These are phyloP conservation scores for Cladosporium sp. DNA, from an alignment of 2,329 filamentous ascomycete genomes.

Conservation along the genomic window DNA sequence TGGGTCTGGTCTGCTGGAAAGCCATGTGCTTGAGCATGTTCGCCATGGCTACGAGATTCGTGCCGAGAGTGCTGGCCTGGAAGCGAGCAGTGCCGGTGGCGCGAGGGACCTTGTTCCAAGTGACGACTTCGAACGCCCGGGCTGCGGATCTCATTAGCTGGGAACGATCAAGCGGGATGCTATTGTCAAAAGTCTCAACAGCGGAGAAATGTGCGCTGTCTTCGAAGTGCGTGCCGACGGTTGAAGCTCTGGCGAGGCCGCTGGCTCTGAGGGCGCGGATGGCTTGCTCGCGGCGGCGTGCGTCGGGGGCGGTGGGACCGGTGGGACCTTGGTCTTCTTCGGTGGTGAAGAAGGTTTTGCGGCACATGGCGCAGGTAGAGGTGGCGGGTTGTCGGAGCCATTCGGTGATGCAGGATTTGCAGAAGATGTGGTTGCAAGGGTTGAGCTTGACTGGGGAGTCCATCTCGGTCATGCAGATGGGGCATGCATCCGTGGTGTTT, in stretches of 20 bases:
- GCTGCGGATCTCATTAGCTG: background rate
- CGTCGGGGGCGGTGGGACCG: background rate
- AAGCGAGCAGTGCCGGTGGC: background rate
- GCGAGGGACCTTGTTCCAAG: background rate
- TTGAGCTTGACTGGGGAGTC: background rate
- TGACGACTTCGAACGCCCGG: background rate
- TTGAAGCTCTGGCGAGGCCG: background rate
- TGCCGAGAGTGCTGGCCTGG: background rate
- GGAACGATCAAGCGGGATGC: background rate
- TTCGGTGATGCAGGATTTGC: constrained; percentile 12
- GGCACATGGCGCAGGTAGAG: background rate
- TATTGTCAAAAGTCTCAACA: background rate
- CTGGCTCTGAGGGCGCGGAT: background rate
- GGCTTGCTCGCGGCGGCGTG: background rate
- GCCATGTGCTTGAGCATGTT: constrained; percentile 10
- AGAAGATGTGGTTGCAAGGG: constrained; percentile 17
- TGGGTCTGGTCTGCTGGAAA: background rate
- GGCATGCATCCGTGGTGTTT: background rate
- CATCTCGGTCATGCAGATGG: constrained; percentile 8
- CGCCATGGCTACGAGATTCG: background rate
- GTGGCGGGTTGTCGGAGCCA: constrained; percentile 4
- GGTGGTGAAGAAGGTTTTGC: background rate
- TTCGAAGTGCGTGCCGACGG: background rate
- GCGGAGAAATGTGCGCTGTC: background rate
- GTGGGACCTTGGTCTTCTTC: background rate